Base-by-base conservation (phyloP, 805 yeast genomes). In the Candida dendrica region DNA sequence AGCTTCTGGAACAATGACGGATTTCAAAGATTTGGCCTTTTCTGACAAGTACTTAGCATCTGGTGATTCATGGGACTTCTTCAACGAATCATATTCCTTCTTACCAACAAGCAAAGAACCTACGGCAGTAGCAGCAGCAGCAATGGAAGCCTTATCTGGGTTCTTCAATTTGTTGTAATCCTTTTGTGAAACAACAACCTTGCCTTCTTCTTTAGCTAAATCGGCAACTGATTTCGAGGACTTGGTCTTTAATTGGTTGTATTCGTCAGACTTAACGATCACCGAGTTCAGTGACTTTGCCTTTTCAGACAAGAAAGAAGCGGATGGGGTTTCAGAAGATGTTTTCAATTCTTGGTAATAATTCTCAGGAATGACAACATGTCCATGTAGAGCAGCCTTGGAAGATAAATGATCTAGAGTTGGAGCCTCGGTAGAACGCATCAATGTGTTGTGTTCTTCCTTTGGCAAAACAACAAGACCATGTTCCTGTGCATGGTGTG, bases 341-440 rank as follows among this genome's bases (percentile, higher is more conserved):
- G 47, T 20, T 18, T 53, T 46, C 33, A 63, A 39, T 1, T 42
- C 40, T 30, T 55, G 49, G 26, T 55, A 50, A 15, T 58, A 59
- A 8, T 46, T 45, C n/a, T 41, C 43, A 15, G 51, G 44, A 6
- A 65, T 44, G 20, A 64, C 42, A 32, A 46, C 46, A 31, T 54
- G 51, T 18, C 55, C 56, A 31, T 52, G 45, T 2, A 44, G 41
- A 30, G 39, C 44, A 24, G 56, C 50, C 43, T 46, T 44, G 16
- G 46, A 34, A 30, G 39, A 40, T 39, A 64, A 34, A 30, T 47
- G 43, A 2, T 54, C 58, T 8, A 55, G 7, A 3, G 59, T 44
- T 33, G 69, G 68, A 9, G 45, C 26, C 3, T 46, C 47, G 29
- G 43, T 42, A 6, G 37, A 34, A 5, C 56, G 43, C 6, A 60